Conservation (phyloP, 352 stramenopile species). For the Blastocystis sp. region DNA sequence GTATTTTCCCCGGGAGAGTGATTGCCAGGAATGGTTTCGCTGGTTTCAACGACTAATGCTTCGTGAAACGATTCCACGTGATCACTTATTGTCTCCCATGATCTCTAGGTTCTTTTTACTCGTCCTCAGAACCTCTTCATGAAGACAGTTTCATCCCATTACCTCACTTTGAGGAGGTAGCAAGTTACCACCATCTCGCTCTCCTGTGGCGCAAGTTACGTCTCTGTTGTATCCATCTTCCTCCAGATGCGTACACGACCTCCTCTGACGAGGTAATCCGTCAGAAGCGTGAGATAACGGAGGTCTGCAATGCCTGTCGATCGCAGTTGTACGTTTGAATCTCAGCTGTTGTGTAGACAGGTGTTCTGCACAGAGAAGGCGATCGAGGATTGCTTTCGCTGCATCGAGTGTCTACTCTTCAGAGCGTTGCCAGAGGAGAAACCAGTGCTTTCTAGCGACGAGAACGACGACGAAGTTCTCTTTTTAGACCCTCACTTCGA, state of each 20-base stretch:
- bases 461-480: background rate
- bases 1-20: background rate
- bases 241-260: background rate
- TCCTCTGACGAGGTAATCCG: background rate
- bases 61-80: background rate
- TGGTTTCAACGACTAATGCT: background rate
- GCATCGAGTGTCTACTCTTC: background rate
- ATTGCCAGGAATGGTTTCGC: background rate
- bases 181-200: background rate
- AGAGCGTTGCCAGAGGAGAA: background rate
- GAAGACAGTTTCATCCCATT: background rate
- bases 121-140: background rate
- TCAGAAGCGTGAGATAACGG: background rate
- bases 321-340: background rate
- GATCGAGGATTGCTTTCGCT: slow-evolving; percentile 34
- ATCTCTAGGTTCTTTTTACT: background rate
- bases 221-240: background rate
- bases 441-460: background rate
- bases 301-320: background rate
- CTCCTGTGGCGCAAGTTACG: slow-evolving; percentile 32
- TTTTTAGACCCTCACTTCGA: background rate
- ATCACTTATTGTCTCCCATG: background rate
- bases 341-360: background rate
- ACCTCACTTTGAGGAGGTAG: slow-evolving; percentile 12
- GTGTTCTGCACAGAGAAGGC: background rate